Base-by-base conservation (phyloP, 768 basidiomycete species). In the Lactarius sp. region DNA sequence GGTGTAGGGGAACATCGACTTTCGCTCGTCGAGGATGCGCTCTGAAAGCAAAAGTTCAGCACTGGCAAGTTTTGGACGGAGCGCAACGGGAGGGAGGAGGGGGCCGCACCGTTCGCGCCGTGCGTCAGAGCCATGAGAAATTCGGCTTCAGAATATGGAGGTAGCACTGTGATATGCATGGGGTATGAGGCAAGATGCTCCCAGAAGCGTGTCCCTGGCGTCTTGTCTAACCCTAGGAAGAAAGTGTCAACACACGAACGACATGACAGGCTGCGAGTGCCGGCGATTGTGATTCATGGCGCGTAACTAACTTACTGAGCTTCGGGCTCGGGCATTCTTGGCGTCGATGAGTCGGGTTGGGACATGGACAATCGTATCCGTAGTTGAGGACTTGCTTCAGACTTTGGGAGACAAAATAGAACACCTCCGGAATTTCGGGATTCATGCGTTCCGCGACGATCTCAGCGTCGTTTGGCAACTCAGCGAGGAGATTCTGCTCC, bases 1-100 rank as follows among this genome's bases (percentile, higher is more conserved):
- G 8, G 56, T 63, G 34, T 58, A 58, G 8, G 51, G 56, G 20
- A 63, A 53, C 62, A 47, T 63, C 18, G 62, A 58, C 51, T 63
- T 58, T 34, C 56, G 51, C n/a, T 58, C 56, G 27, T 62, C 56
- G n/a, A 53, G 56, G 20, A 58, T 63, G 36, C 56, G 56, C 51
- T 58, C 61, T 62, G 16, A 22, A 18, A 49, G 36, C 8, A 12
- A n/a, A 36, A 14, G 44, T 22, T n/a, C 3, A n/a, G 42, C 18
- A 12, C 2, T n/a, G n/a, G 5, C 8, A 52, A 37, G 52, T 16
- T 12, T 18, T 42, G 54, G 27, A 7, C 6, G 27, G 14, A 44
- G 41, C 41, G 12, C 18, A 22, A 22, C 22, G 53, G 31, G 31
- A 34, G 13, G 9, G n/a, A 6, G 22, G 9, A 3, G 13, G 47